Conservation (phyloP, 2,329 filamentous ascomycete species). For the Stemphylium lycopersici region DNA sequence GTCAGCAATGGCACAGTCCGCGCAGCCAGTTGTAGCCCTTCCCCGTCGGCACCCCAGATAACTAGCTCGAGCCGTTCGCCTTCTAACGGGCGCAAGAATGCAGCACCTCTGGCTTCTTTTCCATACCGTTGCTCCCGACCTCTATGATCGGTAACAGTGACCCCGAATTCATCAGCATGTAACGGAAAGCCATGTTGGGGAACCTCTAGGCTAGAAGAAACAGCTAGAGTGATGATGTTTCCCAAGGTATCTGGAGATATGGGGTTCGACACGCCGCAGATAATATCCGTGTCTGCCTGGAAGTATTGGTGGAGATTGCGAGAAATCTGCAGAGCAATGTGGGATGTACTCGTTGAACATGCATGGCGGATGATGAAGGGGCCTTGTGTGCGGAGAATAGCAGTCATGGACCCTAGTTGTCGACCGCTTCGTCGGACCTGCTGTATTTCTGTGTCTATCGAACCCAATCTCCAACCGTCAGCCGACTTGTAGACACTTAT, state of each 20-base stretch:
- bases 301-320: conserved; percentile 66
- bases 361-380: conserved; percentile 52
- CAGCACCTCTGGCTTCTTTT: conserved; percentile 52
- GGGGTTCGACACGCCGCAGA: conserved; percentile 6
- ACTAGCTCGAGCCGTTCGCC: conserved; percentile 60
- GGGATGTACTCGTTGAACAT: conserved; percentile 33
- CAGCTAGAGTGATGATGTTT: conserved; percentile 54
- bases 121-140: conserved; percentile 33
- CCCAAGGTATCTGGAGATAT: conserved; percentile 32
- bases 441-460: background rate
- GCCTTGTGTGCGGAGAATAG: conserved; percentile 58
- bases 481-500: conserved; percentile 2
- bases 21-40: conserved; percentile 57
- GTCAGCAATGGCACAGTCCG: conserved; percentile 62
- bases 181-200: conserved; percentile 40
- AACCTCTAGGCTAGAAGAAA: conserved; percentile 34
- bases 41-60: conserved; percentile 60
- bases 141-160: conserved; percentile 29
- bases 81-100: conserved; percentile 58
- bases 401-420: conserved; percentile 61
- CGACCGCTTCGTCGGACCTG: conserved; percentile 48
- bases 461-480: conserved; percentile 11
- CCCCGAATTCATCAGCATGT: conserved; percentile 19
- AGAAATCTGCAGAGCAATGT: conserved; percentile 60
- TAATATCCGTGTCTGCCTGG: conserved; percentile 57